Conservation (phyloP, 495 filamentous ascomycete genomes). For the Evernia prunastri region DNA sequence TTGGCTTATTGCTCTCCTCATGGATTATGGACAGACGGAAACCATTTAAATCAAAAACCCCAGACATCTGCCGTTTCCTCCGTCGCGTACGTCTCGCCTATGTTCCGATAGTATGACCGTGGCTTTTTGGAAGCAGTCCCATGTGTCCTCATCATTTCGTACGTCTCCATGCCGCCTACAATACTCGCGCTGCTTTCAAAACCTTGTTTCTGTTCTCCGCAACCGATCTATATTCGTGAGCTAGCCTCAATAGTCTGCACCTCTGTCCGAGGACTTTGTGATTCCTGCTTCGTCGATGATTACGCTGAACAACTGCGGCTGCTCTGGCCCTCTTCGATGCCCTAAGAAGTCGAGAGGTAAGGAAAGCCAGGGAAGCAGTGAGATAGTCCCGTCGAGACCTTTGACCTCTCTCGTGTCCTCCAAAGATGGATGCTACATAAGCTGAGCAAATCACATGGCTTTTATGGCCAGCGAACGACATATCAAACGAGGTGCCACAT, state of each 20-base stretch:
- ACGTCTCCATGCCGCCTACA: constrained; percentile 43
- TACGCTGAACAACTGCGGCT: constrained; percentile 40
- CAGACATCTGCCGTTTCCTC: not conserved
- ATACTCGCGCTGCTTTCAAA: constrained; percentile 46
- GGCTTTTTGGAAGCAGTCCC: not conserved
- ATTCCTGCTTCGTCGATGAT: constrained; percentile 36
- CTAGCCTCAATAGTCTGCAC: constrained; percentile 39
- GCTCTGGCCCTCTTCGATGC: constrained; percentile 42
- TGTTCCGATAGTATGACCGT: not conserved
- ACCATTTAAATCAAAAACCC: not conserved
- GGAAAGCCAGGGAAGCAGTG: constrained; percentile 51
- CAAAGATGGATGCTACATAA: constrained; percentile 32
- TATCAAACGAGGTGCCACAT: constrained; percentile 30
- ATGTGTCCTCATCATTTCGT: constrained; percentile 12
- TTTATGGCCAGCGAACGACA: not conserved
- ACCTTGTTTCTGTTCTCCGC: constrained; percentile 37
- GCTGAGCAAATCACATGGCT: not conserved
- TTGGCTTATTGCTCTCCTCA: not conserved
- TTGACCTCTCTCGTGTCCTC: constrained; percentile 26
- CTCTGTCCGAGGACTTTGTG: constrained; percentile 32
- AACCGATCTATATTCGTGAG: constrained; percentile 40
- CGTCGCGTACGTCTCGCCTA: not conserved
- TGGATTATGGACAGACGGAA: not conserved
- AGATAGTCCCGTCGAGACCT: constrained; percentile 47
- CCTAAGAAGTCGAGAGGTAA: constrained; percentile 55